phyloP scores from a whole-genome alignment of 352 stramenopile genomes.

The Phytophthora boehmeriae region DNA sequence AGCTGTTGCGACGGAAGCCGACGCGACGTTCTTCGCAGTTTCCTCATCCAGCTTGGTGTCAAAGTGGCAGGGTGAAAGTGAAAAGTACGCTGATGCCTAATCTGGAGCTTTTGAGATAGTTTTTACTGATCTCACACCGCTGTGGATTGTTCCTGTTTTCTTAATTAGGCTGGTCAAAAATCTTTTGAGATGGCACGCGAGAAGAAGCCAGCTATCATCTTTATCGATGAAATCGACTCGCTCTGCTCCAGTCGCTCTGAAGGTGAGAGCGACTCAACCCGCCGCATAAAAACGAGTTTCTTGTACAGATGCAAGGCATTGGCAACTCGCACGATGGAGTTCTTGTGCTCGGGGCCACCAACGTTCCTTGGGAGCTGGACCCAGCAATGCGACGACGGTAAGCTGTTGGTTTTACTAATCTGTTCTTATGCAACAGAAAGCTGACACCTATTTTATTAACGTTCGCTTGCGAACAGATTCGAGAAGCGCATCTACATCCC shows the following conservation, averaged over 20 bases:
- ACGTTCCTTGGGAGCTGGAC: constrained; percentile 98
- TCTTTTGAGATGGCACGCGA: constrained; percentile 98
- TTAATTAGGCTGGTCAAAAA: constrained; percentile 94
- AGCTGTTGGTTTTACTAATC: constrained; percentile 1
- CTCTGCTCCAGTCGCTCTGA: constrained; percentile 92
- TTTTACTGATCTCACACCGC: not conserved
- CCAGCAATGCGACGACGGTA: constrained; percentile 95
- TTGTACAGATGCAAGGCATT: constrained; percentile 98
- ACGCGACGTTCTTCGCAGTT: constrained; percentile 98
- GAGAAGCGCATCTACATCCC: constrained; percentile 99
- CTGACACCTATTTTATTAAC: constrained; percentile 6
- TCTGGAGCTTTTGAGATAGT: not conserved
- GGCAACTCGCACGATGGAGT: constrained; percentile 91
- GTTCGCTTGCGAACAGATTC: constrained; percentile 76
- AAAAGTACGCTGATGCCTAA: constrained; percentile 58
- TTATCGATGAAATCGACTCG: constrained; percentile 98
- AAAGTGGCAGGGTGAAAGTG: constrained; percentile 98
- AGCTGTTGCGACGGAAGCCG: constrained; percentile 98
- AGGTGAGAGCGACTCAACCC: constrained; percentile 95
- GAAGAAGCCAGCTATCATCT: constrained; percentile 94
- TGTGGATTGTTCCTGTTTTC: not conserved
- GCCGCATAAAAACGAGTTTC: constrained; percentile 99
- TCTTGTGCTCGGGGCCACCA: constrained; percentile 97
- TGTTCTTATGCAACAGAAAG: not conserved
- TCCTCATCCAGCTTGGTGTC: constrained; percentile 97